These are phyloP conservation scores for Nephelium lappaceum DNA, from an alignment of 345 rosid genomes.

Conservation along the genomic window DNA sequence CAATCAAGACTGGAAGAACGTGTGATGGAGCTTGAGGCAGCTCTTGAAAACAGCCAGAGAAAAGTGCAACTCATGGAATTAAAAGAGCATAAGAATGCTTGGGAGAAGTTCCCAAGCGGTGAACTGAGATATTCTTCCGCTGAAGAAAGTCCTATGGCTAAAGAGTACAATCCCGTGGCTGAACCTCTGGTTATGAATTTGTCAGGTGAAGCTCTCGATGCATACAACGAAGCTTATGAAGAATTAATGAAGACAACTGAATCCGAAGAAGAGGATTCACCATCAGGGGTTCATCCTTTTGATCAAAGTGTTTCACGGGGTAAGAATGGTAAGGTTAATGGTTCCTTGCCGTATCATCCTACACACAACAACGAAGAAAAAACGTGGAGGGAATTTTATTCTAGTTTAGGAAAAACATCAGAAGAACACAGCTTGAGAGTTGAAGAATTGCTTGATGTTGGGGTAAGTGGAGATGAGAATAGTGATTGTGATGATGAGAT, in stretches of 20 bases:
- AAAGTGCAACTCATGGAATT: slow-evolving; percentile 61
- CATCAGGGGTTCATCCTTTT: slow-evolving; percentile 21
- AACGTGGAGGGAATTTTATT: slow-evolving; percentile 14
- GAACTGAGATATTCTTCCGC: slow-evolving; percentile 27
- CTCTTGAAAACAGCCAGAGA: slow-evolving; percentile 71
- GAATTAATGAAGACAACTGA: slow-evolving; percentile 64
- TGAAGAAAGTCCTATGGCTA: slow-evolving; percentile 32
- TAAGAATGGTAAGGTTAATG: slow-evolving; percentile 19
- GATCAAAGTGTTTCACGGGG: slow-evolving; percentile 34
- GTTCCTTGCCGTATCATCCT: slow-evolving; percentile 14
- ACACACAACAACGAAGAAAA: background rate
- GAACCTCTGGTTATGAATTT: slow-evolving; percentile 71
- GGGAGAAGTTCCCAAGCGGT: slow-evolving; percentile 36
- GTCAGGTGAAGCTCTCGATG: slow-evolving; percentile 76
- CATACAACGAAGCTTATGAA: slow-evolving; percentile 72
- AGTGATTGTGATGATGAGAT: slow-evolving; percentile 58
- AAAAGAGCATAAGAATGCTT: slow-evolving; percentile 30
- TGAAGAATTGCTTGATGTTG: slow-evolving; percentile 41
- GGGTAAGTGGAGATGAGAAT: slow-evolving; percentile 47
- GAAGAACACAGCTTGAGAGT: slow-evolving; percentile 15
- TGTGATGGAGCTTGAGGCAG: slow-evolving; percentile 70
- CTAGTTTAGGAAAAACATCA: slow-evolving; percentile 9
- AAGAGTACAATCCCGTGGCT: slow-evolving; percentile 26
- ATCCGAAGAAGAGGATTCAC: slow-evolving; percentile 63
- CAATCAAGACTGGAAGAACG: slow-evolving; percentile 64